Evolutionary conservation across 208 protist species (phyloP).

Genomic region (Strigomonas galati): DNA sequence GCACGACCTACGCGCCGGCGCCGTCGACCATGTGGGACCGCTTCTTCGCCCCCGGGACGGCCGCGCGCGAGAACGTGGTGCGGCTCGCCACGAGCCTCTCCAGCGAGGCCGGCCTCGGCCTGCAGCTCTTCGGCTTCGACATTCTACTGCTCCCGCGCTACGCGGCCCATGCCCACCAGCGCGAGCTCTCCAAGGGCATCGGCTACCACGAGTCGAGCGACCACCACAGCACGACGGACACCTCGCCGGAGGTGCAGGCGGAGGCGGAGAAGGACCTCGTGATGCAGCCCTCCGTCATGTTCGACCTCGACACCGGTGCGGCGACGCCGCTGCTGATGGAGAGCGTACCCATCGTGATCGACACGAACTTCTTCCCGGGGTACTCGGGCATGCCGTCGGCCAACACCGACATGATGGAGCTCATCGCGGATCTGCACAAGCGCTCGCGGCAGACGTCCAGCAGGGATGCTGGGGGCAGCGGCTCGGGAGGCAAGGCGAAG

Average conservation of each 20-base stretch:
- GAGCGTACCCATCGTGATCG: conserved; percentile 61
- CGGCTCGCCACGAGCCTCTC: conserved; percentile 39
- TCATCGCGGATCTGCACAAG: conserved; percentile 19
- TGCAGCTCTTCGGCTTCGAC: conserved; percentile 81
- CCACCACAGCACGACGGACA: background rate
- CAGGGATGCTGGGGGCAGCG: background rate
- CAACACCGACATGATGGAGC: conserved; percentile 41
- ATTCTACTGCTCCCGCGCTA: conserved; percentile 60
- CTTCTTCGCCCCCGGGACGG: conserved; percentile 54
- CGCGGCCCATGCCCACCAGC: conserved; percentile 27
- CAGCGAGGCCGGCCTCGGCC: conserved; percentile 25
- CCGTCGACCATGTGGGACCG: conserved; percentile 30
- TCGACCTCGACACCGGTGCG: conserved; percentile 52
- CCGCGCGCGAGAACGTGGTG: conserved; percentile 31
- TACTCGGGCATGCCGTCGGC: conserved; percentile 57
- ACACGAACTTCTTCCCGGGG: conserved; percentile 88
- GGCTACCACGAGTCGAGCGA: conserved; percentile 9
- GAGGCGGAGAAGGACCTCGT: background rate
- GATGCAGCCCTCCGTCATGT: conserved; percentile 24
- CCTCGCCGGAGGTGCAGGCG: background rate
- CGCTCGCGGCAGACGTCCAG: background rate
- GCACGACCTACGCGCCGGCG: background rate
- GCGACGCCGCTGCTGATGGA: conserved; percentile 49
- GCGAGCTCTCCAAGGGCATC: conserved; percentile 24
- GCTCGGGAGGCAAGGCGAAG: background rate